Evolutionary conservation across 1,284 basidiomycete genomes (phyloP), one percentile per base, ranked within the genome.

Genomic region (Erythrobasidium hasegawianum): DNA sequence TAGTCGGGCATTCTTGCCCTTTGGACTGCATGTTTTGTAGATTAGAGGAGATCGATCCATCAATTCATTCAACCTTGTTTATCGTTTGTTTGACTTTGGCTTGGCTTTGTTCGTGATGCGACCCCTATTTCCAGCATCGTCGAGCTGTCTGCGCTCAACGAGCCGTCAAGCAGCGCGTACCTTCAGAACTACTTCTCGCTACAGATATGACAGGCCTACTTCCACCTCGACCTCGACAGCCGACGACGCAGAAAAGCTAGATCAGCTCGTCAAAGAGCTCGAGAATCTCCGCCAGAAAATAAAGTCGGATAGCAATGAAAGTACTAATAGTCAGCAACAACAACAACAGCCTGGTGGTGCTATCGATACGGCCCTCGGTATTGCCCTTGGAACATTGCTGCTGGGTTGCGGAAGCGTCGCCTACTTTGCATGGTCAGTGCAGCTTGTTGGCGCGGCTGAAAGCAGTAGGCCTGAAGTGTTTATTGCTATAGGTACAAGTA

Each of bases 401-500:
- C 62, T 65, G 5, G 62, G 62, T 22, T 64, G 61, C 29, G 61
- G 61, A 9, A 52, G 62, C 55, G 55, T 65, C 38, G 62, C 62
- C n/a, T 65, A 65, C 47, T 65, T 57, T 24, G 9, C 20, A 29
- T 64, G 61, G 61, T 64, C 2, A 24, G 27, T 18, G 47, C 29
- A 27, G 27, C 9, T 22, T n/a, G 18, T 2, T 16, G 16, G 22
- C 29, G 2, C 50, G 57, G 38, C 10, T 41, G 40, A 41, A 10
- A 41, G 40, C n/a, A 10, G 40, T n/a, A n/a, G n/a, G n/a, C 40
- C 40, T 11, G 40, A 10, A n/a, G 11, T 41, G 40, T 41, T 10
- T 41, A 41, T 10, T 41, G n/a, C 40, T n/a, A n/a, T 18, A 65
- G 56, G 62, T 73, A 74, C 68, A 75, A 74, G 52, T 72, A 62